These are phyloP conservation scores for Neolentinus lepideus DNA, from an alignment of 1,284 basidiomycete genomes.

Conservation along the genomic window DNA sequence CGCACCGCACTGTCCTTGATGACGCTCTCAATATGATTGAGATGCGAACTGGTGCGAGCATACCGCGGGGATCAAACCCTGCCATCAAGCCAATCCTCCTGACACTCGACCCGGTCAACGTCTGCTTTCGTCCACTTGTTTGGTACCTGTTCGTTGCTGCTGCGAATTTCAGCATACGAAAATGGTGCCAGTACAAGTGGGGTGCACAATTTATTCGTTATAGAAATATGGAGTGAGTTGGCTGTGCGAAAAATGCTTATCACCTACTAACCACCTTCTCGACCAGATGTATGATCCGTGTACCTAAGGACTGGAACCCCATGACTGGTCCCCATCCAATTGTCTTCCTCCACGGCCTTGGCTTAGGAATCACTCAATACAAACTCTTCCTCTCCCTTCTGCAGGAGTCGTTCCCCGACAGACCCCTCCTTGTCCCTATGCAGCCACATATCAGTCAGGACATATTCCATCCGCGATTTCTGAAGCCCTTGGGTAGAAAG, in stretches of 20 bases:
- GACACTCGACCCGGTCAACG: conserved; percentile 73
- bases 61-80: conserved; percentile 59
- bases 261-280: conserved; percentile 1
- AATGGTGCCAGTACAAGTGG: conserved; percentile 38
- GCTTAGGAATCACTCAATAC: conserved; percentile 73
- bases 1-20: conserved; percentile 44
- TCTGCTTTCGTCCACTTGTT: conserved; percentile 62
- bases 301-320: conserved; percentile 61
- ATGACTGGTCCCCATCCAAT: conserved; percentile 55
- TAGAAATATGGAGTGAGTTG: conserved; percentile 56
- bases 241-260: not conserved
- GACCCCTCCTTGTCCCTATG: conserved; percentile 73
- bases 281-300: conserved; percentile 64
- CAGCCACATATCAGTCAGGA: conserved; percentile 85
- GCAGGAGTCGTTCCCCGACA: conserved; percentile 47
- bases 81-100: conserved; percentile 57
- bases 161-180: conserved; percentile 44
- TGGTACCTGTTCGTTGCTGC: conserved; percentile 61
- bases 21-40: conserved; percentile 60
- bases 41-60: conserved; percentile 60
- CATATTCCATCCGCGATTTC: conserved; percentile 69
- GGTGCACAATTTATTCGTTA: conserved; percentile 40
- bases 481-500: conserved; percentile 60
- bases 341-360: conserved; percentile 84
- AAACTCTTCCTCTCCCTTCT: conserved; percentile 41